Evolutionary conservation across 1,284 basidiomycete species (phyloP), one percentile per base, ranked within the genome.

Genomic region (Fomitopsis betulina): DNA sequence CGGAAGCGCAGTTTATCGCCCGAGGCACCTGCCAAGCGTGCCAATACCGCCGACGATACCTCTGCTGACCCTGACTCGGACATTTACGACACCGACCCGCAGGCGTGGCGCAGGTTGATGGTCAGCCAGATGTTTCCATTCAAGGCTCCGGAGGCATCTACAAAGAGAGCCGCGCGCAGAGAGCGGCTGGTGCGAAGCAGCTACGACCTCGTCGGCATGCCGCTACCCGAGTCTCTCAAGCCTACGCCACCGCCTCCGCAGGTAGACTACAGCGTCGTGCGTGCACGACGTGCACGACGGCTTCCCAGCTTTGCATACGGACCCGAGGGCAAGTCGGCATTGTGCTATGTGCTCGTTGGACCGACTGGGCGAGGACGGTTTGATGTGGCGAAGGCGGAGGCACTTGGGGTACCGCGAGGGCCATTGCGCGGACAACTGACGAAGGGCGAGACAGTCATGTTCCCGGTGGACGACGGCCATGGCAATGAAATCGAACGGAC

Each of bases 291-390:
- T 5, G 25, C 13, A n/a, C 12, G 25, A 12, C 10, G 45, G 25
- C 52, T 60, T 7, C 58, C 58, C 1, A 38, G 30, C 10, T 60
- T 60, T 27, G 5, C 47, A 1, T 37, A 60, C 21, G 42, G 32
- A 9, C 49, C 33, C n/a, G 45, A 27, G 17, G 37, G 45, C 23
- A 51, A 49, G 33, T 71, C 77, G 7, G 76, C 79, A 2, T 59
- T 84, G n/a, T 80, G 80, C 5, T 97, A 95, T 70, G 79, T 96
- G 25, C 72, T 89, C 43, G 79, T 92, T 52, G 93, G 93, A 0
- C 91, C 94, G 0, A 79, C 79, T 2, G 77, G 87, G 39, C 85
- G 93, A 3, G 95, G 95, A n/a, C 94, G 92, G 72, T 96, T 98
- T 68, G 84, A 96, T 62, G 84, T 74, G 0, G 73, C 74, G 58